Base-by-base conservation (phyloP, 306 rosid species). In the Gynostemma pentaphyllum region DNA sequence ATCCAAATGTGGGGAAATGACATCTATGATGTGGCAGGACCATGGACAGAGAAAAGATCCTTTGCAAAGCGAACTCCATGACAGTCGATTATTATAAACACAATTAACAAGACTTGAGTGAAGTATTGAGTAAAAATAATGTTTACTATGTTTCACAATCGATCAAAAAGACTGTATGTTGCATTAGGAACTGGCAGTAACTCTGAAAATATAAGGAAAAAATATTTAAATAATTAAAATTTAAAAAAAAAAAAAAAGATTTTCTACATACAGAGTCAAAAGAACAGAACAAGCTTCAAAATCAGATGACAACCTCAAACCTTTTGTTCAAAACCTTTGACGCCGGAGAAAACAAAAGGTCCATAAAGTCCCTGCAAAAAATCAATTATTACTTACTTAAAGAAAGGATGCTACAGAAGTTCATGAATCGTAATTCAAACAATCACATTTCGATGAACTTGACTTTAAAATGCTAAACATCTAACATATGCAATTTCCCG, bases 311-410 rank as follows among this genome's bases (percentile, higher is more conserved):
- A 74, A 90, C 99, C 95, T 88, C 94, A 73, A 92, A 92, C 99
- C 96, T 86, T 68, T 84, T 92, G 70, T 92, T 92, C 80, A 92
- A 76, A 78, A 84, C 94, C 75, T 92, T 86, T 28, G 95, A 88
- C 40, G 96, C 87, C 9, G 96, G 96, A 69, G 96, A 84, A 62
- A 92, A 55, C 65, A 92, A 70, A 69, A 92, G 90, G 70, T 92
- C 99, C 94, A 84, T 73, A 71, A 92, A 88, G 62, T 82, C 82
- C 70, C 99, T 92, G 88, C 69, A 67, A 70, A 28, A n/a, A 71
- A 70, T 27, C 51, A 55, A 56, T 28, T 10, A 53, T 15, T 62
- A 11, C 55, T 2, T n/a, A 40, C 49, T 72, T 50, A 42, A 21
- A 11, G 49, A 9, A 68, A 29, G 70, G 41, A 75, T 68, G 50